A percentile compares a stretch with the other conserved stretches of the same genome.
Conservation (phyloP, 257 asterid species). For the Scutellaria minor region DNA sequence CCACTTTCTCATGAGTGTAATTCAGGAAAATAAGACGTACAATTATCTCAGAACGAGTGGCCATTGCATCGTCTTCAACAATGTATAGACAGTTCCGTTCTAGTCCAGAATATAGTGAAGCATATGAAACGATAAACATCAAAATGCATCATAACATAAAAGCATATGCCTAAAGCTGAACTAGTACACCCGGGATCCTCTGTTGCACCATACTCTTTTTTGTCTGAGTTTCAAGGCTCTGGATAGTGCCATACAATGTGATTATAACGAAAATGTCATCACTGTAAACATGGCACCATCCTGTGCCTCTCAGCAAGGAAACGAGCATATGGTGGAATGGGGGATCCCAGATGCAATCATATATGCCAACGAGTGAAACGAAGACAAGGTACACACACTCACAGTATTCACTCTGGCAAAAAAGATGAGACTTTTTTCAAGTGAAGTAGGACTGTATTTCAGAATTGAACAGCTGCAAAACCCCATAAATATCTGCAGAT, state of each 20-base stretch:
- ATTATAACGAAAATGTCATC: not conserved
- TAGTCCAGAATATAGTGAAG: not conserved
- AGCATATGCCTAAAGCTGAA: not conserved
- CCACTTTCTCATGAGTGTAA: not conserved
- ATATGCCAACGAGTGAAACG: not conserved
- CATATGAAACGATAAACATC: not conserved
- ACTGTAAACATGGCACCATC: not conserved
- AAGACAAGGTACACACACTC: not conserved
- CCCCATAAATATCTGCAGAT: slow-evolving; percentile 45
- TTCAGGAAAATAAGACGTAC: slow-evolving; percentile 11
- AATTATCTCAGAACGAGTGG: slow-evolving; percentile 9
- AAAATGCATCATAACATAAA: no score
- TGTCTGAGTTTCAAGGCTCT: not conserved
- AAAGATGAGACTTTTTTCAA: not conserved
- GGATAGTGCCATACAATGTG: not conserved
- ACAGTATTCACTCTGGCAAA: not conserved
- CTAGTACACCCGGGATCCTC: not conserved
- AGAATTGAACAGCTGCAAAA: slow-evolving; percentile 54
- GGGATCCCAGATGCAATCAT: not conserved
- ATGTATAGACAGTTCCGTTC: not conserved
- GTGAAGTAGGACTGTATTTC: slow-evolving; percentile 40
- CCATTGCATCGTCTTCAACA: not conserved
- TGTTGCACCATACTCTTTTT: not conserved
- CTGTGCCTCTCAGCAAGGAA: not conserved
- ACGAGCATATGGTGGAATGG: not conserved